A percentile compares a stretch with the other conserved stretches of the same genome.
phyloP scores from a whole-genome alignment of 2,329 filamentous ascomycete species.

The Fusarium verticillioides region DNA sequence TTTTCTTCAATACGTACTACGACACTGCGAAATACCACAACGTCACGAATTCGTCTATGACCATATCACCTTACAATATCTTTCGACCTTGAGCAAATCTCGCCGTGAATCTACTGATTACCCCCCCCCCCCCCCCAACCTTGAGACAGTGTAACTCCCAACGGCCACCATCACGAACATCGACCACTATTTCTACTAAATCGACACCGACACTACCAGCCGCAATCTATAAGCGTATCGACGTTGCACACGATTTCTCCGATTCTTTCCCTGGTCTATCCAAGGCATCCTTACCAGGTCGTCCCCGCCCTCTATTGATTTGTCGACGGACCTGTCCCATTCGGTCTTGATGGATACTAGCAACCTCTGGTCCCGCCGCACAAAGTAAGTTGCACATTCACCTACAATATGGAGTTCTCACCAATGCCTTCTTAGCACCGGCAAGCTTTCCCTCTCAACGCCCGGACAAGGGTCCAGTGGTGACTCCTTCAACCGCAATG shows the following conservation, averaged over 20 bases:
- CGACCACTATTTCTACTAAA: conserved; percentile 7
- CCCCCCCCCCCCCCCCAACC: conserved; percentile 23
- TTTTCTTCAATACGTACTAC: background rate
- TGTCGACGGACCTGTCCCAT: conserved; percentile 40
- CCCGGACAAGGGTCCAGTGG: conserved; percentile 66
- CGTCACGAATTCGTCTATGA: conserved; percentile 9
- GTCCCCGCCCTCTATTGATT: conserved; percentile 41
- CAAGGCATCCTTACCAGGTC: conserved; percentile 38
- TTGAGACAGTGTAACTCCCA: conserved; percentile 32
- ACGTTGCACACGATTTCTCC: conserved; percentile 12
- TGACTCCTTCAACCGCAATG: conserved; percentile 70
- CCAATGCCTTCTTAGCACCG: conserved; percentile 65
- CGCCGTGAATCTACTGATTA: conserved; percentile 27
- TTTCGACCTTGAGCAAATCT: conserved; percentile 2
- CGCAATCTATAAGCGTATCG: background rate
- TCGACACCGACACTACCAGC: background rate
- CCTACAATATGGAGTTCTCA: conserved; percentile 17
- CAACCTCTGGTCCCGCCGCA: conserved; percentile 82
- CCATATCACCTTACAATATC: conserved; percentile 4
- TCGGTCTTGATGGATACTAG: conserved; percentile 63
- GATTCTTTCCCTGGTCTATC: conserved; percentile 7
- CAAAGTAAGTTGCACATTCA: conserved; percentile 70
- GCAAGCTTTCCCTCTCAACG: conserved; percentile 91
- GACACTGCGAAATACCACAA: conserved; percentile 7
- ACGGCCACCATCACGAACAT: conserved; percentile 30